A percentile compares a stretch with the other conserved stretches of the same genome.
phyloP scores from a whole-genome alignment of 108 stramenopile species.

The Nitzschia palea region DNA sequence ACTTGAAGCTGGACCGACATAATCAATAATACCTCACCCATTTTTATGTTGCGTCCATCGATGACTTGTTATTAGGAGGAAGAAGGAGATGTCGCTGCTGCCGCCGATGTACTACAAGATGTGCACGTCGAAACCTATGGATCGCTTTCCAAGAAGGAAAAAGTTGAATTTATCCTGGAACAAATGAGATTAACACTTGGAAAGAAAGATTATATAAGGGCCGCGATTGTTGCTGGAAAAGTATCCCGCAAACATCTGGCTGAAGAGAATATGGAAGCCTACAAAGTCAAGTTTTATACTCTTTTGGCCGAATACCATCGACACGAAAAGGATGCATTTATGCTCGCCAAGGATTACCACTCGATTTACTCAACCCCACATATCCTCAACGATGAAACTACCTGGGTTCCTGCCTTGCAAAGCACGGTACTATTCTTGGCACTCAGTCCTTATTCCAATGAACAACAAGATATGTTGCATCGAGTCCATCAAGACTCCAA shows the following conservation, averaged over 20 bases:
- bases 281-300: conserved; percentile 89
- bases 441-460: conserved; percentile 78
- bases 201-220: conserved; percentile 94
- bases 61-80: conserved; percentile 48
- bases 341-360: conserved; percentile 90
- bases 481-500: conserved; percentile 69
- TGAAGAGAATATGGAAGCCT: conserved; percentile 89
- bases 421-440: conserved; percentile 88
- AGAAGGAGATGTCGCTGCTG: conserved; percentile 80
- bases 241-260: conserved; percentile 86
- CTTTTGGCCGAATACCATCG: conserved; percentile 90
- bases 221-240: conserved; percentile 94
- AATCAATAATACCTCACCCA: too few relatives aligned
- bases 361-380: conserved; percentile 77
- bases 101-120: conserved; percentile 93
- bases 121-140: conserved; percentile 99
- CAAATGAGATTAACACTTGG: conserved; percentile 95
- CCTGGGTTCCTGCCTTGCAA: conserved; percentile 83
- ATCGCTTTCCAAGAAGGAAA: conserved; percentile 93
- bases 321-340: conserved; percentile 91
- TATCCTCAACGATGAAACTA: conserved; percentile 47
- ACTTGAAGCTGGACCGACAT: too few relatives aligned
- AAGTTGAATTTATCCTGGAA: conserved; percentile 98
- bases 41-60: too few relatives aligned
- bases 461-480: conserved; percentile 93